Evolutionary conservation across 208 protist species (phyloP).

Genomic region (Herpetomonas samuelpessoai): DNA sequence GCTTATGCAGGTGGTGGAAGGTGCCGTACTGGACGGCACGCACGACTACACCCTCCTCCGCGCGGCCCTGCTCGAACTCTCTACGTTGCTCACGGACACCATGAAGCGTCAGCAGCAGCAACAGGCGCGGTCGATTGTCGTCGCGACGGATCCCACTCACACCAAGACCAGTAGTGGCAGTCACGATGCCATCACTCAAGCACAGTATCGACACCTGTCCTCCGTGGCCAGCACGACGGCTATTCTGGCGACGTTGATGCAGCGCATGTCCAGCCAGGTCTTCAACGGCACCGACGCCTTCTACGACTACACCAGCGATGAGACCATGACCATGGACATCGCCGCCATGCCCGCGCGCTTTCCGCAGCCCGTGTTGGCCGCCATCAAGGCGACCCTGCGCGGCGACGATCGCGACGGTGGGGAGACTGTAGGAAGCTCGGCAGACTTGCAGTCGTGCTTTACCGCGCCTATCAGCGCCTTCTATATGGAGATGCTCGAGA

Average conservation of each 20-base stretch:
- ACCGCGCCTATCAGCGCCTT: constrained; percentile 14
- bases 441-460: constrained; percentile 4
- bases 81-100: constrained; percentile 29
- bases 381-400: constrained; percentile 20
- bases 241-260: constrained; percentile 53
- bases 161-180: not conserved
- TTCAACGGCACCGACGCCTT: constrained; percentile 65
- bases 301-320: constrained; percentile 55
- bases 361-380: constrained; percentile 30
- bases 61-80: constrained; percentile 54
- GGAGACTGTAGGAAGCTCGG: not conserved
- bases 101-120: constrained; percentile 2
- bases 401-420: constrained; percentile 5
- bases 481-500: constrained; percentile 6
- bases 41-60: constrained; percentile 67
- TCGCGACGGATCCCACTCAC: not conserved
- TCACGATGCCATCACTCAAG: not conserved
- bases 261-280: constrained; percentile 63
- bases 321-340: constrained; percentile 31
- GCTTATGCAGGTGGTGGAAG: constrained; percentile 44
- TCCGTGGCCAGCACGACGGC: constrained; percentile 41
- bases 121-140: not conserved
- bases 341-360: constrained; percentile 19
- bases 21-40: constrained; percentile 36
- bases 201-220: constrained; percentile 15